These are phyloP conservation scores for Aurantiochytrium sp. DNA, from an alignment of 108 stramenopile species.

Conservation along the genomic window DNA sequence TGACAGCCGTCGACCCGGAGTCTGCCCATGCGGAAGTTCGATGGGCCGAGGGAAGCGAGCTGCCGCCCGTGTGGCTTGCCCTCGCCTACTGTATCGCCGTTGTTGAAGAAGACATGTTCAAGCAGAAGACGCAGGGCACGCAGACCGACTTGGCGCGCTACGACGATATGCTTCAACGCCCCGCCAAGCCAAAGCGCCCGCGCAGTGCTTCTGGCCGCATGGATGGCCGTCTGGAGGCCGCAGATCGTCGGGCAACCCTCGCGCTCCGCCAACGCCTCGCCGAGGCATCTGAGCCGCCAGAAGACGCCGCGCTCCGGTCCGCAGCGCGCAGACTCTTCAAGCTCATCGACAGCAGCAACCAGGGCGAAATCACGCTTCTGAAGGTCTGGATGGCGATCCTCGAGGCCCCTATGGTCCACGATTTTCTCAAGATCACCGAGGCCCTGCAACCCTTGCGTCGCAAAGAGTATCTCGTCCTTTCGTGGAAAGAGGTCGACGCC, in stretches of 20 bases:
- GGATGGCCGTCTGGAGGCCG: not conserved
- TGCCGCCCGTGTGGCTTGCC: not conserved
- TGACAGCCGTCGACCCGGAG: not conserved
- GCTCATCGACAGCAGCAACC: not conserved
- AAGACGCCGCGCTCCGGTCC: not conserved
- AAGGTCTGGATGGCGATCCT: not conserved
- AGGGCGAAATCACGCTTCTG: not conserved
- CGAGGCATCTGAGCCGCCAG: not conserved
- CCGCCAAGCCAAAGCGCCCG: not conserved
- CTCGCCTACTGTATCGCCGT: not conserved
- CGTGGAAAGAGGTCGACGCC: not conserved
- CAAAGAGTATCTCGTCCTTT: not conserved
- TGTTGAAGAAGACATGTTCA: not conserved
- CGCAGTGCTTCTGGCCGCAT: not conserved
- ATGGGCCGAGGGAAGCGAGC: not conserved
- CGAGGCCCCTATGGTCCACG: not conserved
- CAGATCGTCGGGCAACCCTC: not conserved
- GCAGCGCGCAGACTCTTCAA: not conserved
- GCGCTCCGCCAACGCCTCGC: not conserved
- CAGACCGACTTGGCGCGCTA: slow-evolving; percentile 1
- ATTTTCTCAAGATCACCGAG: not conserved
- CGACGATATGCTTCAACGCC: not conserved
- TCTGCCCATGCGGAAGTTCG: not conserved
- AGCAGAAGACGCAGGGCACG: not conserved
- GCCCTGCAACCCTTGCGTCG: not conserved